Evolutionary conservation across 495 filamentous ascomycete species (phyloP).

Genomic region (Neurospora terricola): DNA sequence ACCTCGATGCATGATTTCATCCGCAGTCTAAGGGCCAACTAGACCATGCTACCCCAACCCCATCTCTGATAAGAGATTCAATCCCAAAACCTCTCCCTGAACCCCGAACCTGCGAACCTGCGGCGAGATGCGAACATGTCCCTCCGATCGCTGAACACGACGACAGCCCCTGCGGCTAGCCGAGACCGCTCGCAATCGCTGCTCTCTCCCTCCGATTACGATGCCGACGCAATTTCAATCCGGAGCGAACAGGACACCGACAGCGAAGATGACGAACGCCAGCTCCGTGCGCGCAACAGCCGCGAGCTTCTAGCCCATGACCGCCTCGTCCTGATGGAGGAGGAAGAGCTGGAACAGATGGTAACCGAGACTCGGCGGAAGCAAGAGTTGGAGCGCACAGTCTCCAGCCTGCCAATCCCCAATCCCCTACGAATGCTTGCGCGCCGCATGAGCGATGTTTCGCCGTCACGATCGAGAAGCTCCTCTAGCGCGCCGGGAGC

Average conservation of each 20-base stretch:
- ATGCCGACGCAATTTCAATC: constrained; percentile 57
- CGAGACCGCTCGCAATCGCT: constrained; percentile 29
- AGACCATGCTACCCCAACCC: background rate
- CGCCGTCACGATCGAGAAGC: constrained; percentile 20
- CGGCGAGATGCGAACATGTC: constrained; percentile 5
- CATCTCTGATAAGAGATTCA: background rate
- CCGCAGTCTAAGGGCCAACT: background rate
- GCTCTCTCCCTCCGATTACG: constrained; percentile 54
- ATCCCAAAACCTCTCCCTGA: background rate
- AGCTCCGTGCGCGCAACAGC: constrained; percentile 54
- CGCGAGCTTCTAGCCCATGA: constrained; percentile 63
- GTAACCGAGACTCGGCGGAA: constrained; percentile 43
- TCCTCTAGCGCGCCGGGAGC: constrained; percentile 15
- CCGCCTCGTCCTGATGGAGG: constrained; percentile 67
- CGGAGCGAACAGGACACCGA: constrained; percentile 67
- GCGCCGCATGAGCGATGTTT: constrained; percentile 24
- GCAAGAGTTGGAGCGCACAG: constrained; percentile 38
- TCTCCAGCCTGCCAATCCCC: constrained; percentile 34
- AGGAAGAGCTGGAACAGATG: constrained; percentile 79
- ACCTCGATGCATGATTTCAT: background rate
- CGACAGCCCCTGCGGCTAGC: constrained; percentile 1
- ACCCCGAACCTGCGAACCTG: background rate
- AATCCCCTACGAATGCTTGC: constrained; percentile 33
- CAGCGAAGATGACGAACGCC: constrained; percentile 63
- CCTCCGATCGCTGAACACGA: constrained; percentile 20